These are phyloP conservation scores for Hanseniaspora mollemarum DNA, from an alignment of 805 yeast species.

Conservation along the genomic window DNA sequence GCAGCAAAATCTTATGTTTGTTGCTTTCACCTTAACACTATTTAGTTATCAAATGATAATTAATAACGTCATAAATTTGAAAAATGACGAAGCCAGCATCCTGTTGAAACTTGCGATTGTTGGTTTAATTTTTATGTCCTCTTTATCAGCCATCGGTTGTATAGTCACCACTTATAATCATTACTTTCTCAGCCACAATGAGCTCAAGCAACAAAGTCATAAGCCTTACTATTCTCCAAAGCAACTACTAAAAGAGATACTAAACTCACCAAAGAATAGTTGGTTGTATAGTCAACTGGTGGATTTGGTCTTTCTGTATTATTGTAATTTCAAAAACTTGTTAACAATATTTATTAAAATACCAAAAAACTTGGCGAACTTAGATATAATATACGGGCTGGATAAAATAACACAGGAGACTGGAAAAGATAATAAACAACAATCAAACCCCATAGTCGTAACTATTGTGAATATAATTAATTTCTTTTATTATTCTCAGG, in stretches of 20 bases:
- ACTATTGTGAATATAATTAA: constrained; percentile 10
- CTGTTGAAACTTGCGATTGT: constrained; percentile 1
- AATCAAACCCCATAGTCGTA: constrained; percentile 5
- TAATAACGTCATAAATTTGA: constrained; percentile 1
- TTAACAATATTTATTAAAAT: constrained; percentile 9
- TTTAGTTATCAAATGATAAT: constrained; percentile 1
- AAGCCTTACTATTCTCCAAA: background rate
- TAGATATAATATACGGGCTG: constrained; percentile 11
- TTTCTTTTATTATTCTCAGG: constrained; percentile 10
- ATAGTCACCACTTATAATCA: constrained; percentile 10
- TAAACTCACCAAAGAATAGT: background rate
- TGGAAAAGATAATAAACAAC: background rate
- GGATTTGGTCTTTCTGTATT: constrained; percentile 5
- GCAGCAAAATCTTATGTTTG: background rate
- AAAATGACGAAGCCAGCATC: constrained; percentile 6
- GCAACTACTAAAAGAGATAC: background rate
- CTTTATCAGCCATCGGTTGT: constrained; percentile 15
- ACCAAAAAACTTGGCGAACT: constrained; percentile 7
- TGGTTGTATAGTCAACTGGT: background rate
- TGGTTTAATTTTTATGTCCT: constrained; percentile 12
- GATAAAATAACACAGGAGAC: constrained; percentile 7
- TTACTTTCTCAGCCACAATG: constrained; percentile 5
- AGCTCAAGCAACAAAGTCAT: background rate
- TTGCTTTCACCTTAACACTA: background rate
- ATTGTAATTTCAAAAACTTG: constrained; percentile 14